Base-by-base conservation (phyloP, 2,329 filamentous ascomycete genomes). In the Ophiocordyceps sinensis region DNA sequence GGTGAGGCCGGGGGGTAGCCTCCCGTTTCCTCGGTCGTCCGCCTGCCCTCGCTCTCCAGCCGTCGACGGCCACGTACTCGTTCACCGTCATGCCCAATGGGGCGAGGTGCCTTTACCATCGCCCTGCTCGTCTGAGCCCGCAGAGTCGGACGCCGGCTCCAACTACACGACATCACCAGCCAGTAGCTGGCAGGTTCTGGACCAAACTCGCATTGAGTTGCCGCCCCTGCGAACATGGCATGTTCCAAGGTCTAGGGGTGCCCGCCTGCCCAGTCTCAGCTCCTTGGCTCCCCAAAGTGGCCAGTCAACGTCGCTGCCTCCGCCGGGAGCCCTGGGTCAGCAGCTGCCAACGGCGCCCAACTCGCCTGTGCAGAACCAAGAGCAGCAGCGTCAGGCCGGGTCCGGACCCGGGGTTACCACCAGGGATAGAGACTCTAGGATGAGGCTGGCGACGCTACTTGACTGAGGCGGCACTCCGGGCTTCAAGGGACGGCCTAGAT, bases 61-160 rank as follows among this genome's bases (percentile, higher is more conserved):
- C 28, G 28, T 48, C 37, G 41, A 51, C 21, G 38, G 43, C 15
- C 44, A 51, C 12, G 23, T 23, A 15, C 31, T 37, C 21, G 19
- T 19, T 19, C 54, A 55, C 23, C 50, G 53, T 13, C 44, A 45
- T 12, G 38, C 42, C 38, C 26, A 41, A 9, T 55, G 53, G 52
- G 30, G 53, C 15, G 59, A 63, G 14, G 51, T 54, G 9, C 57
- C 58, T 23, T 51, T 65, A 5, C 56, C 58, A 2, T 65, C 62
- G 7, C 62, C 63, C 5, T 54, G 50, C 41, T 54, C 54, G 41
- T 67, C 72, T 32, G 42, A 44, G 26, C 30, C 17, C 8, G 8
- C 40, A 4, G 43, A 40, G 21, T 45, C 36, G 15, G 41, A 43
- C 28, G 7, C 23, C 12, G 23, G 36, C 10, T 35, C 36, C 23